phyloP scores from a whole-genome alignment of 1,284 basidiomycete genomes.

The Ustilago crameri region DNA sequence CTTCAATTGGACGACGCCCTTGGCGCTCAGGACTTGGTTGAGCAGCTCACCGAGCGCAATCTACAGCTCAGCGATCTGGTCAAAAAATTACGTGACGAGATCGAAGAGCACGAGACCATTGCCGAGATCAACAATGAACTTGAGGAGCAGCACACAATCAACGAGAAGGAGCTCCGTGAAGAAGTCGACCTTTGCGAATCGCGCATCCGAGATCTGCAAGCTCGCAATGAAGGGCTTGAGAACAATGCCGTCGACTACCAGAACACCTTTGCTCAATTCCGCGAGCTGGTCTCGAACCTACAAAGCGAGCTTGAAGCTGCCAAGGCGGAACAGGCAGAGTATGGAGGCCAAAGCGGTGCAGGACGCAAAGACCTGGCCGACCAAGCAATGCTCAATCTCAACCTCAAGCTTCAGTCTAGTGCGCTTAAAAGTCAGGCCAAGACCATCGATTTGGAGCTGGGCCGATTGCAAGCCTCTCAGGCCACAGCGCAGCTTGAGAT shows the following conservation, averaged over 20 bases:
- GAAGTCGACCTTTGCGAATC: slow-evolving; percentile 74
- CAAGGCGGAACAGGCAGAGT: slow-evolving; percentile 51
- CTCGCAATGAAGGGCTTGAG: slow-evolving; percentile 49
- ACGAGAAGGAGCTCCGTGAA: slow-evolving; percentile 89
- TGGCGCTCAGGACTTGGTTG: slow-evolving; percentile 94
- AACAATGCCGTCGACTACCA: slow-evolving; percentile 61
- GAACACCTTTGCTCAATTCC: slow-evolving; percentile 61
- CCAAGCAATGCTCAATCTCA: slow-evolving; percentile 64
- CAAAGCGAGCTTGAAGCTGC: slow-evolving; percentile 60
- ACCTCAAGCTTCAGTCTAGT: slow-evolving; percentile 62
- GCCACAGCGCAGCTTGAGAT: slow-evolving; percentile 59
- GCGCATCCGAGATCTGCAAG: slow-evolving; percentile 37
- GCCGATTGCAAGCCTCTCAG: slow-evolving; percentile 56
- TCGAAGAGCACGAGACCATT: slow-evolving; percentile 94
- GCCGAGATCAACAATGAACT: slow-evolving; percentile 97
- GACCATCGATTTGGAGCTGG: slow-evolving; percentile 60
- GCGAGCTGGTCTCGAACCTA: slow-evolving; percentile 62
- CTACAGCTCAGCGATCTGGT: slow-evolving; percentile 80
- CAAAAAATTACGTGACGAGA: slow-evolving; percentile 92
- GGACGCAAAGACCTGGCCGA: slow-evolving; percentile 45
- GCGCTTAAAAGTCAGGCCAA: slow-evolving; percentile 65
- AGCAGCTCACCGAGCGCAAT: slow-evolving; percentile 93
- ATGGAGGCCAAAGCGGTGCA: slow-evolving; percentile 32
- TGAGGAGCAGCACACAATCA: slow-evolving; percentile 94
- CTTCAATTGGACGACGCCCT: slow-evolving; percentile 92